These are phyloP conservation scores for Pyropia haitanensis DNA, from an alignment of 23 red algal species.

Conservation along the genomic window DNA sequence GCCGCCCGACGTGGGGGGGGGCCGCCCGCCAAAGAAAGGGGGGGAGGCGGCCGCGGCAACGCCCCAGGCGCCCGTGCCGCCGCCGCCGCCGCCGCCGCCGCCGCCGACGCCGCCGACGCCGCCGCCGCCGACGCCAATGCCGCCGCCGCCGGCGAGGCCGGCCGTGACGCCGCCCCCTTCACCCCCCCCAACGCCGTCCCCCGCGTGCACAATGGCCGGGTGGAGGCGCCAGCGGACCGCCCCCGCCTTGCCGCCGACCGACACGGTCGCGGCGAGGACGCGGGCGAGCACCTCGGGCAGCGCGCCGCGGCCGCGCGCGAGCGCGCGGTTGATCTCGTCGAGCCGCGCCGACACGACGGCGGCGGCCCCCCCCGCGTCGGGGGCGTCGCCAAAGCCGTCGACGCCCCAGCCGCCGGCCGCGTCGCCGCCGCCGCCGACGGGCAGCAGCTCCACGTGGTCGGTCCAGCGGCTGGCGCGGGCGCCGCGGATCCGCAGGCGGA, in stretches of 20 bases:
- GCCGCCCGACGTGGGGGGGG: too few relatives aligned
- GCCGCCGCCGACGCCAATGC: neutral
- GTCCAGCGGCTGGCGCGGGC: constrained; percentile 10
- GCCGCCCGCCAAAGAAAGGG: too few relatives aligned
- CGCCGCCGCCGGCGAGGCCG: neutral
- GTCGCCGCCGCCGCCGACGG: constrained; percentile 1
- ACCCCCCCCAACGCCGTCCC: neutral
- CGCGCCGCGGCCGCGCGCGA: constrained; percentile 2
- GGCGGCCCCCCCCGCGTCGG: neutral
- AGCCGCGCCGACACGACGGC: constrained; percentile 7
- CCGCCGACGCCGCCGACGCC: neutral
- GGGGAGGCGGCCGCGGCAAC: too few relatives aligned
- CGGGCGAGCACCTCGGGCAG: constrained; percentile 1
- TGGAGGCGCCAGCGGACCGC: neutral
- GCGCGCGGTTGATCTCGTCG: neutral
- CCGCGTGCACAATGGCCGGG: neutral
- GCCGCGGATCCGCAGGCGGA: constrained; percentile 17
- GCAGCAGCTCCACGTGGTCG: constrained; percentile 26
- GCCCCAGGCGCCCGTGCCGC: neutral
- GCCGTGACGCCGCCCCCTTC: neutral
- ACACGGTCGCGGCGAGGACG: constrained; percentile 10
- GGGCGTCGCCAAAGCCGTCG: neutral
- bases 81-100: constrained; percentile 3
- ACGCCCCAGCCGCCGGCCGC: constrained; percentile 2
- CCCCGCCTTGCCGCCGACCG: constrained; percentile 1